Evolutionary conservation across 139 green algal species (phyloP), one percentile per base, ranked within the genome.

Genomic region (Nannochloris sp.): DNA sequence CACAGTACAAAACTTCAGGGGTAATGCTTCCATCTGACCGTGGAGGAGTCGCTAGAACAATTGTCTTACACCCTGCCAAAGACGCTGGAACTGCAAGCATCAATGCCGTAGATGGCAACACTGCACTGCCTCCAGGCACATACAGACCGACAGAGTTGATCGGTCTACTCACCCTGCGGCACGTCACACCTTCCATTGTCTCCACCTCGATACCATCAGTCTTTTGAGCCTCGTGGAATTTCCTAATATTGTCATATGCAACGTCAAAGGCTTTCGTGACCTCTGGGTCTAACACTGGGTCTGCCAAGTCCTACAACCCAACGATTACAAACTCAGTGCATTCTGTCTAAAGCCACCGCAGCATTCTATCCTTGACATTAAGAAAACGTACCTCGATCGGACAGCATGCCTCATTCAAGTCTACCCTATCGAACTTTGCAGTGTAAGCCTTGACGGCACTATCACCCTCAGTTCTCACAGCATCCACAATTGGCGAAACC

Each of bases 21-120:
- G 71, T 83, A 71, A 91, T 88, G 44, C 48, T 78, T 31, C 90
- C 89, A 64, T 96, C 90, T 30, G 69, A 61, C 6, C 82, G 66
- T 0, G 91, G 92, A 16, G 92, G 93, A n/a, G 93, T 98, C 23
- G 93, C 93, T 36, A 98, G 62, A 56, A 98, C 93, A 37, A 98
- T 88, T 56, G 82, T 96, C 12, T 62, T 56, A 79, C 93, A 98
- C 25, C 91, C 93, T 0, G 92, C 89, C 33, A 92, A 73, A 13
- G 50, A 75, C 2, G 90, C 90, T 1, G 93, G 93, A 58, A 98
- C 89, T 5, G 89, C 81, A 23, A 99, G 79, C 93, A 99, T 98
- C 40, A 98, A 82, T 8, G 93, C 84, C 13, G 76, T 90, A 65
- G 83, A 95, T 20, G 93, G 93, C 61, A 99, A 84, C 51, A 99